Conservation (phyloP, 1,139 yeast genomes). For the Petasospora rhodanensis region DNA sequence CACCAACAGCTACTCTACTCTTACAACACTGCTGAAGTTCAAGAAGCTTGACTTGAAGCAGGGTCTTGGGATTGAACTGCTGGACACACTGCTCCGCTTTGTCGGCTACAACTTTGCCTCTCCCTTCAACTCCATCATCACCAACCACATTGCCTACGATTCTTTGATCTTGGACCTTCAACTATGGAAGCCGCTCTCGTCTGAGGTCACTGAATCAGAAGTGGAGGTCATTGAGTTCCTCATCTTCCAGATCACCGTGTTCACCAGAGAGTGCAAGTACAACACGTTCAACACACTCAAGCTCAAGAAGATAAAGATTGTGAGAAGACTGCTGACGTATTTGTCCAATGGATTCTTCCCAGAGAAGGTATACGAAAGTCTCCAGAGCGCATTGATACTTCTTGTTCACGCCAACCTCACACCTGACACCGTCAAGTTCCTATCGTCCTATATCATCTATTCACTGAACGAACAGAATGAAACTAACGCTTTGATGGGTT, state of each 20-base stretch:
- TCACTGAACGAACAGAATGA: conserved; percentile 29
- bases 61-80: conserved; percentile 28
- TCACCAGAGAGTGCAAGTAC: conserved; percentile 48
- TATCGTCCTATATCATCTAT: conserved; percentile 39
- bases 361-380: conserved; percentile 31
- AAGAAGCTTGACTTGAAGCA: conserved; percentile 27
- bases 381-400: conserved; percentile 34
- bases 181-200: conserved; percentile 38
- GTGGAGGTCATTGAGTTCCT: conserved; percentile 45
- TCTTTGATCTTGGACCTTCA: conserved; percentile 44
- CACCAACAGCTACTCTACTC: conserved; percentile 38
- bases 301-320: conserved; percentile 47
- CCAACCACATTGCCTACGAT: conserved; percentile 42
- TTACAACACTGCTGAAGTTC: conserved; percentile 36
- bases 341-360: conserved; percentile 39
- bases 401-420: conserved; percentile 37
- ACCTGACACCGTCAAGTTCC: conserved; percentile 34
- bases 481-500: conserved; percentile 16
- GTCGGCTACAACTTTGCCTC: conserved; percentile 41
- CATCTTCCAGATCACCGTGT: conserved; percentile 51
- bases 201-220: conserved; percentile 22
- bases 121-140: conserved; percentile 40
- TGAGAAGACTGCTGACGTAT: conserved; percentile 50
- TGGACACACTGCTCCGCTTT: conserved; percentile 38
- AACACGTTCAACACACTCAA: conserved; percentile 45